Base-by-base conservation (phyloP, 1,284 basidiomycete genomes). In the Apiotrichum akiyoshidainum region DNA sequence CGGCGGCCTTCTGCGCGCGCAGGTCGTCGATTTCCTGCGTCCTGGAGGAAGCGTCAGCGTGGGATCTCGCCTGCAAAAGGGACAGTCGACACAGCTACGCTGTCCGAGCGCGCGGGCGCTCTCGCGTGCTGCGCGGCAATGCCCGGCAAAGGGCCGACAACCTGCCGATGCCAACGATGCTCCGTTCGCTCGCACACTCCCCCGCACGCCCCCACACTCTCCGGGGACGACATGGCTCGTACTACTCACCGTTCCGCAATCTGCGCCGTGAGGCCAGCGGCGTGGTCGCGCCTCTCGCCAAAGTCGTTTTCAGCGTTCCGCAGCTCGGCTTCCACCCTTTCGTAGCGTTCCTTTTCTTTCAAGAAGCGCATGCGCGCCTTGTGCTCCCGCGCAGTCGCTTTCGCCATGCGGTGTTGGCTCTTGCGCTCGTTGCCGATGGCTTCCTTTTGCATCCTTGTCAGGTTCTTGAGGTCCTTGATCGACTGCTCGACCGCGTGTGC, bases 11-110 rank as follows among this genome's bases (percentile, higher is more conserved):
- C 55, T 77, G 74, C 16, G 70, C 73, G 55, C 78, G 66, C 37
- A 80, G 60, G 59, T 79, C 75, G 59, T 80, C 79, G 41, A 80
- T 70, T 57, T 80, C 79, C 59, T 76, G 69, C 12, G 74, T 76
- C 68, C 79, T 75, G 57, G 11, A 31, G 17, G 21, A 11, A 21
- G 19, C 46, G 53, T 51, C 17, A 50, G 48, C 34, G 22, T 12
- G 13, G 11, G 14, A 33, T 35, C 26, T 31, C 26, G 26, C 3
- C 26, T 31, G 26, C 7, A 7, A 31, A 31, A 31, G 26, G 26
- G 26, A 31, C 26, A 31, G 26, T n/a, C 2, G 22, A 11, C 19
- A 10, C 19, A 12, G 31, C 11, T 11, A 2, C 1, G 19, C 22
- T 16, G 46, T 31, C 26, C 26, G 26, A 31, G 26, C 26, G 26